Evolutionary conservation across 2,329 filamentous ascomycete genomes (phyloP), one percentile per base, ranked within the genome.

Genomic region (Beauveria varroae): DNA sequence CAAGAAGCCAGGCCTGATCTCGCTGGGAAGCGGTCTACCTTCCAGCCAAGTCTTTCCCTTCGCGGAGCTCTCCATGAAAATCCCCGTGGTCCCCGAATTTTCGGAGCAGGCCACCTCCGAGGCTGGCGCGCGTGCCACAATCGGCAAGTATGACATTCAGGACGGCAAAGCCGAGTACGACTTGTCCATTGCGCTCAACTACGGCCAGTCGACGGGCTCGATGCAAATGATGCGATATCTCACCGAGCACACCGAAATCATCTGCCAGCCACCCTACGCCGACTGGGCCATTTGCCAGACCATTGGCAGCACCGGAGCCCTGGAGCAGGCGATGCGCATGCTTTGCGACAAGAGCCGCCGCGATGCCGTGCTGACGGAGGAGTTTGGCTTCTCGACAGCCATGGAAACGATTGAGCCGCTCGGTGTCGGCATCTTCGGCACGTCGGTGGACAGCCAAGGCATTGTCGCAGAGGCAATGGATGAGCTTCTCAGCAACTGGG

Each of bases 41-140:
- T 93, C 91, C 16, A 85, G 90, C 63, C 87, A 93, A 72, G 91
- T 96, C 75, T 99, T 99, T 70, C 95, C 95, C n/a, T 87, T 98
- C 68, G 86, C 93, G 66, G 82, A 88, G 65, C 75, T 98, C 55
- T 82, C 81, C 65, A 76, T 96, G 75, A 90, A 88, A 67, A 85
- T 96, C 1, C 91, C 92, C 18, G 75, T 77, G 1, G 76, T 85
- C 18, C 86, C 88, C 6, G 75, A 84, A 63, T 96, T 95, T 72
- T 85, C 86, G 6, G 88, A 93, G 67, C 76, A 81, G 34, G 87
- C 87, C 59, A 87, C 86, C 1, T 74, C 78, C n/a, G 73, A 81
- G 18, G 79, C 80, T 0, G 90, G 88, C 12, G 76, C 81, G 26
- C 77, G 81, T 4, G 69, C 93, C 41, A 84, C 76, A 24, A 85